Conservation (phyloP, 2,329 filamentous ascomycete genomes). For the Botrytis galanthina region DNA sequence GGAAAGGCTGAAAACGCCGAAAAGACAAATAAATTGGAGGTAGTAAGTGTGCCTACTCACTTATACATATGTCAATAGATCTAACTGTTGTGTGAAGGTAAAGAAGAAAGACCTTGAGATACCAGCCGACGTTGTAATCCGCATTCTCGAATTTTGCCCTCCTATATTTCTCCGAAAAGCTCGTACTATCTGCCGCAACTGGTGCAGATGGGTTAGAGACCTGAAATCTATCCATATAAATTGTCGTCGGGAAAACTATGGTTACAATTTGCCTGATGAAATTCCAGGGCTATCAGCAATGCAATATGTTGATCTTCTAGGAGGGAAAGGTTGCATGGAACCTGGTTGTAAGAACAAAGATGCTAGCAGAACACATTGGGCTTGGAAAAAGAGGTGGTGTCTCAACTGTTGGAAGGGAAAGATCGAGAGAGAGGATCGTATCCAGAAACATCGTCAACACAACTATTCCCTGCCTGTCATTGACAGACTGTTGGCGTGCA, state of each 20-base stretch:
- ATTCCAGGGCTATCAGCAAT: conserved; percentile 29
- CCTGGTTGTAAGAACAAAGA: conserved; percentile 30
- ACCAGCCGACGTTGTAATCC: conserved; percentile 32
- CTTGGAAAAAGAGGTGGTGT: conserved; percentile 38
- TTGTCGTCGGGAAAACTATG: conserved; percentile 36
- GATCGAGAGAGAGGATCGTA: conserved; percentile 36
- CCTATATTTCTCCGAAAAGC: conserved; percentile 36
- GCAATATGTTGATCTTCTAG: conserved; percentile 36
- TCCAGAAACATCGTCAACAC: conserved; percentile 32
- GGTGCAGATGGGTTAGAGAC: conserved; percentile 28
- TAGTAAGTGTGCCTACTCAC: conserved; percentile 24
- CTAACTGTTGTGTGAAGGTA: conserved; percentile 24
- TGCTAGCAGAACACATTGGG: conserved; percentile 36
- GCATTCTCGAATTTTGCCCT: conserved; percentile 36
- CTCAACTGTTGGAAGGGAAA: conserved; percentile 32
- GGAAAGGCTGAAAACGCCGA: conserved; percentile 21
- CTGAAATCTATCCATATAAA: conserved; percentile 35
- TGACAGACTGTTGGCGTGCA: conserved; percentile 35
- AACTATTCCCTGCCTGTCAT: conserved; percentile 27
- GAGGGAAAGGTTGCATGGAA: conserved; percentile 36
- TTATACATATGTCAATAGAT: neutral
- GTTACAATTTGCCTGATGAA: conserved; percentile 33
- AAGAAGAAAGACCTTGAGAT: conserved; percentile 24
- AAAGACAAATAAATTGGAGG: conserved; percentile 26
- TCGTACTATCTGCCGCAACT: conserved; percentile 29